phyloP scores from a whole-genome alignment of 768 basidiomycete species.

The Termitomyces bulborhizus region DNA sequence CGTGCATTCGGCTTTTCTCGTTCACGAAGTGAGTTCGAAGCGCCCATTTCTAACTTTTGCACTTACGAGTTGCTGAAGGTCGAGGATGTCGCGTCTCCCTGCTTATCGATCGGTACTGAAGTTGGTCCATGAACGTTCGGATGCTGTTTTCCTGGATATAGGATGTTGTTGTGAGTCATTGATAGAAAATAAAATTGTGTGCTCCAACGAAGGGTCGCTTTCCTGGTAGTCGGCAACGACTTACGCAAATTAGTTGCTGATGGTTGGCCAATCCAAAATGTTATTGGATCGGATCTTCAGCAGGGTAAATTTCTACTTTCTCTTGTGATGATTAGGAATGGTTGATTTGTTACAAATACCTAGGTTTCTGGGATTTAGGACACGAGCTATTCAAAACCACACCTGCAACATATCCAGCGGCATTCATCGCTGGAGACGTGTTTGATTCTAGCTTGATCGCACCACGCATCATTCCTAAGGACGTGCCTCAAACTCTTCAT shows the following conservation, averaged over 20 bases:
- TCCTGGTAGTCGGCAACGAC: slow-evolving; percentile 25
- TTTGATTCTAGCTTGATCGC: slow-evolving; percentile 36
- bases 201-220: not conserved
- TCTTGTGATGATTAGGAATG: not conserved
- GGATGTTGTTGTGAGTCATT: slow-evolving; percentile 26
- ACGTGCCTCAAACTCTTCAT: slow-evolving; percentile 14
- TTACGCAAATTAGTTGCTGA: slow-evolving; percentile 23
- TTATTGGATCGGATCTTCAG: slow-evolving; percentile 25
- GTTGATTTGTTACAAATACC: not conserved
- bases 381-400: slow-evolving; percentile 45
- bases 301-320: slow-evolving; percentile 14
- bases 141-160: slow-evolving; percentile 26
- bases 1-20: slow-evolving; percentile 24
- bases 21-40: slow-evolving; percentile 20
- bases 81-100: slow-evolving; percentile 22
- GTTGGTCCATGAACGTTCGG: slow-evolving; percentile 11
- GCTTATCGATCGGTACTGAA: slow-evolving; percentile 22
- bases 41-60: not conserved
- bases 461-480: slow-evolving; percentile 14
- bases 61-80: not conserved
- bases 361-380: slow-evolving; percentile 51
- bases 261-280: slow-evolving; percentile 24
- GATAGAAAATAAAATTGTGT: not conserved
- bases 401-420: slow-evolving; percentile 37
- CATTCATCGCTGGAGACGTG: slow-evolving; percentile 44